These are phyloP conservation scores for Cryptococcus jaspeensis DNA, from an alignment of 1,284 basidiomycete species.

Conservation along the genomic window DNA sequence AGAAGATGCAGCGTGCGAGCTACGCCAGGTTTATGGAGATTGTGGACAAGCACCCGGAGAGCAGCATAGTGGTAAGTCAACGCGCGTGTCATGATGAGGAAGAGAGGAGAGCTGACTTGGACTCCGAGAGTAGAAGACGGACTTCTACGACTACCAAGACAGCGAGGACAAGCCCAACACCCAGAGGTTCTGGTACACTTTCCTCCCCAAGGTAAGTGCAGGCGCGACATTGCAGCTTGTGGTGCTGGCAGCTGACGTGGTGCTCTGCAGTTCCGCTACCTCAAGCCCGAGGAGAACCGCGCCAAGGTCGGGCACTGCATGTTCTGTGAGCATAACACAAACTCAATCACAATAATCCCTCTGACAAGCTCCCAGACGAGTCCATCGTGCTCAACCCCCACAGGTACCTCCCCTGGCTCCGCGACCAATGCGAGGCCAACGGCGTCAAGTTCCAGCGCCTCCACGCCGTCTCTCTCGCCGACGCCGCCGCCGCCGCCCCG, in stretches of 20 bases:
- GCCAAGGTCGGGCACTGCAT: background rate
- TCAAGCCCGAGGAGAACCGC: background rate
- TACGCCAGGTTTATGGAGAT: conserved; percentile 4
- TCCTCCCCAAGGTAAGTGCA: background rate
- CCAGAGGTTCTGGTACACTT: conserved; percentile 1
- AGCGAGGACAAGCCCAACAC: background rate
- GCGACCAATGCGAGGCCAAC: background rate
- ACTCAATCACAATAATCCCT: background rate
- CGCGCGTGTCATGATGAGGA: no score
- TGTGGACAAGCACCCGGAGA: conserved; percentile 3
- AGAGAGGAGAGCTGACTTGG: background rate
- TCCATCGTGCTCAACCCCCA: conserved; percentile 6
- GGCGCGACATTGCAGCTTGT: no score
- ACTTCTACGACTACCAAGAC: conserved; percentile 1
- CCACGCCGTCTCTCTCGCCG: conserved; percentile 6
- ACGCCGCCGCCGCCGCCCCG: background rate
- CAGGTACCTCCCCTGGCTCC: conserved; percentile 11
- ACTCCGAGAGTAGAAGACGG: background rate
- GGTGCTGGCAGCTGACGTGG: background rate
- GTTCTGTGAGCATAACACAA: background rate
- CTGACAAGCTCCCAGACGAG: background rate
- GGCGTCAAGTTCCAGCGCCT: conserved; percentile 7
- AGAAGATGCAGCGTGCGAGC: conserved; percentile 7
- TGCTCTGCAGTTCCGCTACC: conserved; percentile 2
- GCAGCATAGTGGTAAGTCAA: background rate